Evolutionary conservation across 108 stramenopile species (phyloP), one percentile per base, ranked within the genome.

Genomic region (Fragilariopsis cylindrus): DNA sequence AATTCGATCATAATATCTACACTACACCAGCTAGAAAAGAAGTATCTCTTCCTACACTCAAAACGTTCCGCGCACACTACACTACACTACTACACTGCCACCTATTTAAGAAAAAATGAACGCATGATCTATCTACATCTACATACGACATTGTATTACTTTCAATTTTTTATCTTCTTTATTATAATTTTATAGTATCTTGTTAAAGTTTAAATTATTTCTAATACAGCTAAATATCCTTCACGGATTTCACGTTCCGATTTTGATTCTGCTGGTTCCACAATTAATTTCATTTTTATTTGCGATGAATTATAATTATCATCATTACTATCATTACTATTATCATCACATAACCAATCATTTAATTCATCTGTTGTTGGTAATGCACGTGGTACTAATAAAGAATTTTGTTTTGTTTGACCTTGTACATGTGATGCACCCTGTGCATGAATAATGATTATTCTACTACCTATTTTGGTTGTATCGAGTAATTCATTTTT

Each of bases 361-460:
- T 77, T 64, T n/a, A 78, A 82, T 75, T 91, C 90, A 11, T 69
- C 62, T 57, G 83, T 66, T 47, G 83, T 82, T n/a, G 88, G 88
- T 55, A 91, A 70, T 8, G 83, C 85, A 69, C 86, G 68, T 57
- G 81, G 85, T 18, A 91, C 88, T 78, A 91, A 69, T 48, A 88
- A 77, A 18, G 90, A 88, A 78, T 91, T 89, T 12, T 80, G 72
- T 48, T 76, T 78, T 48, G 75, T 62, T 77, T 91, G 90, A 42
- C 70, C 72, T 41, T 77, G 18, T 16, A 91, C 88, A 77, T 91
- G 88, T 16, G 76, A 50, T 7, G 88, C 88, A 60, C 90, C 90
- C 62, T 91, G 90, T 43, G 90, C 83, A 74, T 91, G 90, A 4
- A 87, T 71, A 70, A 91, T 70, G 0, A 91, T 72, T 9, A 89